phyloP scores from a whole-genome alignment of 352 stramenopile species.

The Globisporangium spiculum region DNA sequence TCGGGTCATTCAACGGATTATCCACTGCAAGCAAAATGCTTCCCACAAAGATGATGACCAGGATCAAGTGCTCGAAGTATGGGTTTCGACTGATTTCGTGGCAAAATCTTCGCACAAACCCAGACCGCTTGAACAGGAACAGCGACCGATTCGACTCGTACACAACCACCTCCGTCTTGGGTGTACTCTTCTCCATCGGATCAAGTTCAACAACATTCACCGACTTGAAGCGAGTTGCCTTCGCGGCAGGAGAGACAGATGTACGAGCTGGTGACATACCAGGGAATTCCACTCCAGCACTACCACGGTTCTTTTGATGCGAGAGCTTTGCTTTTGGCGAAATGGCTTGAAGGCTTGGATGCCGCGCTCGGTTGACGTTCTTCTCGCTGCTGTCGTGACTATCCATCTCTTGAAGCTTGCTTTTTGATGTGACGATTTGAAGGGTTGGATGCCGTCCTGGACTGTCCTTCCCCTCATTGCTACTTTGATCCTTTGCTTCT shows the following conservation, averaged over 20 bases:
- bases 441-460: neutral
- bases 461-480: neutral
- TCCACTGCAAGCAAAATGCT: conserved; percentile 65
- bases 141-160: conserved; percentile 25
- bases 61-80: conserved; percentile 59
- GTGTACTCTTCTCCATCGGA: neutral
- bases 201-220: neutral
- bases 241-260: neutral
- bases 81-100: conserved; percentile 28
- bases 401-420: neutral
- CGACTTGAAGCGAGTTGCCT: neutral
- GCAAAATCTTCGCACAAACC: conserved; percentile 20
- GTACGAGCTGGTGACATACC: neutral
- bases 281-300: neutral
- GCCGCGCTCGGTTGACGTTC: neutral
- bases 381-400: neutral
- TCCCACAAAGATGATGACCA: conserved; percentile 61
- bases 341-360: neutral
- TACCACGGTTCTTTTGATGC: neutral
- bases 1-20: conserved; percentile 52
- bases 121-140: conserved; percentile 27
- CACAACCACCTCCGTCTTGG: conserved; percentile 16
- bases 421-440: conserved; percentile 1
- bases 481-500: neutral
- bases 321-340: conserved; percentile 2